A percentile compares a stretch with the other conserved stretches of the same genome.
These are phyloP conservation scores for Hypomontagnella submonticulosa DNA, from an alignment of 495 filamentous ascomycete species.

Conservation along the genomic window DNA sequence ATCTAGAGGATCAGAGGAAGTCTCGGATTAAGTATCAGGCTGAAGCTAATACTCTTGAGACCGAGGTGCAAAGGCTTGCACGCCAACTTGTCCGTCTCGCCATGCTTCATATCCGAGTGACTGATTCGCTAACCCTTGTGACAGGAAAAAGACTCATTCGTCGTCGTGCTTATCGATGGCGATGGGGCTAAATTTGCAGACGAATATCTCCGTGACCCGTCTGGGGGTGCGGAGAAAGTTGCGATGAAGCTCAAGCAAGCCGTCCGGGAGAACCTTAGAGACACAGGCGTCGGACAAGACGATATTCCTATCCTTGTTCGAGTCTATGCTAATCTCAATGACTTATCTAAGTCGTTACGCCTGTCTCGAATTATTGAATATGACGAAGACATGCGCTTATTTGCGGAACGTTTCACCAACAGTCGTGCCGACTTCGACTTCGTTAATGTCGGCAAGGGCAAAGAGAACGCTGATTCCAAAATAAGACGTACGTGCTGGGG, in stretches of 20 bases:
- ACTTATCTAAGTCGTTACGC: conserved; percentile 47
- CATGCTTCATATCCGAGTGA: background rate
- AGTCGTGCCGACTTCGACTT: conserved; percentile 49
- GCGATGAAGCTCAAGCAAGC: conserved; percentile 47
- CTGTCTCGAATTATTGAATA: conserved; percentile 44
- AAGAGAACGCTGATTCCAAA: conserved; percentile 50
- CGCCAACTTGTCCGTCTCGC: conserved; percentile 44
- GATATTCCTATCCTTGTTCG: conserved; percentile 49
- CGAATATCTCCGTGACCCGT: conserved; percentile 44
- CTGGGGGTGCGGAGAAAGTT: conserved; percentile 44
- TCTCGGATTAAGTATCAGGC: conserved; percentile 42
- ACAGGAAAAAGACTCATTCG: conserved; percentile 45
- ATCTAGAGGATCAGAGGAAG: conserved; percentile 46
- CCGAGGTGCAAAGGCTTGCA: conserved; percentile 32
- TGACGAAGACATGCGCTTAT: conserved; percentile 45
- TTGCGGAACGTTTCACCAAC: conserved; percentile 50
- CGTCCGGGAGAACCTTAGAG: conserved; percentile 43
- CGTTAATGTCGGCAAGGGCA: conserved; percentile 51
- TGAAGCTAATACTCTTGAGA: conserved; percentile 35
- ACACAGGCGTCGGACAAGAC: conserved; percentile 38
- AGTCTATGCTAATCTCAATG: conserved; percentile 50
- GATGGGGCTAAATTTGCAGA: conserved; percentile 51
- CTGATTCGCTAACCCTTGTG: conserved; percentile 21
- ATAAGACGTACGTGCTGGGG: conserved; percentile 44
- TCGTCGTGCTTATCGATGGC: conserved; percentile 50